phyloP scores from a whole-genome alignment of 2,329 filamentous ascomycete genomes.

The Monilinia laxa region DNA sequence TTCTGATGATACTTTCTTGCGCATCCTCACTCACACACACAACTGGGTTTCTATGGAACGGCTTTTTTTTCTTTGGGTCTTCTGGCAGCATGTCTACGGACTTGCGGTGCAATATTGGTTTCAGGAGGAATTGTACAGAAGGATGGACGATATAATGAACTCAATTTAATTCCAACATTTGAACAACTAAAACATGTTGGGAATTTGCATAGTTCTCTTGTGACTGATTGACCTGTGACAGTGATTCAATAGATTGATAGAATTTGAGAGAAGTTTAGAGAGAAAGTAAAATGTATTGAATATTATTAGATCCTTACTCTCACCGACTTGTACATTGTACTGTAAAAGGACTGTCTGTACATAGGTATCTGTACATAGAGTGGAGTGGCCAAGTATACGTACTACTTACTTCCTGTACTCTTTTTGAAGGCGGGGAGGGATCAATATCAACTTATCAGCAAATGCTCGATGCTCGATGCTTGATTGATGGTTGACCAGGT shows the following conservation, averaged over 20 bases:
- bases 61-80: constrained; percentile 21
- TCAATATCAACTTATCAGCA: neutral
- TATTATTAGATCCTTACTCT: neutral
- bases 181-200: neutral
- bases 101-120: constrained; percentile 25
- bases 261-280: no score
- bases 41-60: constrained; percentile 14
- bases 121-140: constrained; percentile 15
- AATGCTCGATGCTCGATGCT: neutral
- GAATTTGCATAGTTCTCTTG: neutral
- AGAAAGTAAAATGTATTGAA: no score
- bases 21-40: constrained; percentile 10
- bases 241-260: no score
- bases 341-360: no score
- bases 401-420: neutral
- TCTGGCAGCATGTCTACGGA: constrained; percentile 33
- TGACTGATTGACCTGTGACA: neutral
- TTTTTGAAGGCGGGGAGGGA: no score
- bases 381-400: neutral
- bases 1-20: constrained; percentile 10
- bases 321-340: neutral
- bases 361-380: neutral
- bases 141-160: constrained; percentile 23
- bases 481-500: no score
- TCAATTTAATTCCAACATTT: constrained; percentile 19